Base-by-base conservation (phyloP, 176 grass and related monocot species). In the Melocanna baccifera region DNA sequence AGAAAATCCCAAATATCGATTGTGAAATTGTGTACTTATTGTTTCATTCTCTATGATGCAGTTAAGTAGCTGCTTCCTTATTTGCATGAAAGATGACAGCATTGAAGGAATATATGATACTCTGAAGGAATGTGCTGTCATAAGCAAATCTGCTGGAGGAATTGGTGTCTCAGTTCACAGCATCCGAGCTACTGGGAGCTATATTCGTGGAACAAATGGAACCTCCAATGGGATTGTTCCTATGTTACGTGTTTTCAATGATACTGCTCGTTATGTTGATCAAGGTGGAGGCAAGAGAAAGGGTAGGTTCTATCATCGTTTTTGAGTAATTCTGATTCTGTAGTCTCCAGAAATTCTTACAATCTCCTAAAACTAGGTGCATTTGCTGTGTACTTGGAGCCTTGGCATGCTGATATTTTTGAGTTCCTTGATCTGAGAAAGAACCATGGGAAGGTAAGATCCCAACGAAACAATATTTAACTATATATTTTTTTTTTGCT, bases 31-130 rank as follows among this genome's bases (percentile, higher is more conserved):
- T 40, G 26, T 85, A n/a, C 59, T 86, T 13, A 91, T 58, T 29
- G 29, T 68, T 68, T 57, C 18, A 5, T 79, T 73, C 15, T 51
- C 1, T 29, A 14, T 83, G 52, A 78, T 89, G 58, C 81, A 98
- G 96, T 76, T 98, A 58, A 98, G 96, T 22, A 98, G 96, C 82
- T 98, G 96, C 75, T 98, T 98, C 75, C 89, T 98, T 39, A 73
- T 98, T 57, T 98, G 93, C 89, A 95, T 98, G 96, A 98, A 95
- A 91, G 96, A 98, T 37, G 96, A 98, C 55, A 93, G 93, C 83
- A 98, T 98, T 0, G 96, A 98, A 88, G 96, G 96, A 22, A 95
- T 98, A 42, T 98, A 98, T 90, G 96, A 98, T 40, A 98, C 96
- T 29, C 71, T 98, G 41, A 95, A 95, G 69, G 96, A 98, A 75